Evolutionary conservation across 371 early-diverging fungal genomes (phyloP).

Genomic region (Mucor mucedo): DNA sequence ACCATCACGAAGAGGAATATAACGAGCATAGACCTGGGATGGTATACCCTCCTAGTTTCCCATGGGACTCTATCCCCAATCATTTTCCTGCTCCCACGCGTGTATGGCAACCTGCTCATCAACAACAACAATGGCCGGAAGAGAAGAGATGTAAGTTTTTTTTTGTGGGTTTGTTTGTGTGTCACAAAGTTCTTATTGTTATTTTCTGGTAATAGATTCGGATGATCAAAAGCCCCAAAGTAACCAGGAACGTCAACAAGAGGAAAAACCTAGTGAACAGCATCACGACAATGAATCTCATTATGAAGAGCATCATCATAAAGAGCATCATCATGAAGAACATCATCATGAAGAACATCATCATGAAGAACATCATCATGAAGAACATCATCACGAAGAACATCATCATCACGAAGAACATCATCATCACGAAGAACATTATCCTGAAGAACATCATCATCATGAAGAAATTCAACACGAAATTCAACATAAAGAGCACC

Average conservation of each 20-base stretch:
- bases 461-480: conserved; percentile 10
- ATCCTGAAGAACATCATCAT: conserved; percentile 16
- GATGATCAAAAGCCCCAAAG: too few species aligned
- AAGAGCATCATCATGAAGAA: background rate
- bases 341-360: background rate
- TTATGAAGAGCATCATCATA: background rate
- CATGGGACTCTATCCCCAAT: conserved; percentile 30
- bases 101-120: conserved; percentile 33
- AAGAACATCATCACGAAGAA: conserved; percentile 3
- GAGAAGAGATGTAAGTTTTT: conserved; percentile 3
- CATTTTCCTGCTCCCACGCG: conserved; percentile 32
- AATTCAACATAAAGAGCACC: conserved; percentile 23
- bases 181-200: conserved; percentile 3
- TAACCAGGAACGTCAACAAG: too few species aligned
- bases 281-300: too few species aligned
- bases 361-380: conserved; percentile 8
- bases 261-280: too few species aligned
- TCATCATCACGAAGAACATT: conserved; percentile 5
- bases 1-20: background rate
- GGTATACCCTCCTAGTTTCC: conserved; percentile 21
- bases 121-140: conserved; percentile 1
- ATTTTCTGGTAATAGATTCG: background rate
- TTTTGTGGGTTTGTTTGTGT: background rate
- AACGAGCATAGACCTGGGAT: conserved; percentile 1
- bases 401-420: background rate